Percentiles rank a stretch among this genome's conserved stretches.
These are phyloP conservation scores for Rhynchosporium secalis DNA, from an alignment of 2,329 filamentous ascomycete species.

Conservation along the genomic window DNA sequence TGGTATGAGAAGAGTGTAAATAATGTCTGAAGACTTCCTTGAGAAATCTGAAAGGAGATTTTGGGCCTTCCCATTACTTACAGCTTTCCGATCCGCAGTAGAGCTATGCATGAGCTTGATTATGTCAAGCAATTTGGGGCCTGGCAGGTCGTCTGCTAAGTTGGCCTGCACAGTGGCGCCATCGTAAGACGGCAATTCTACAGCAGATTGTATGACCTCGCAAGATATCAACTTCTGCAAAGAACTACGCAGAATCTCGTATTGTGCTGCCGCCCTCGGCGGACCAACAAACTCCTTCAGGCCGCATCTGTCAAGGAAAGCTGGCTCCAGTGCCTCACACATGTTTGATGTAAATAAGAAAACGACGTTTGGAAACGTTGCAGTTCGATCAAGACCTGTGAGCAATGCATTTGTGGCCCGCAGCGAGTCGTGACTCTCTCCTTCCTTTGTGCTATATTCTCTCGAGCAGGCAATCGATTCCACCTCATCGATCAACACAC, in stretches of 20 bases:
- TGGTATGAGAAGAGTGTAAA: too few relatives aligned
- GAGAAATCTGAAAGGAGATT: too few relatives aligned
- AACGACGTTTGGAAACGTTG: slow-evolving; percentile 2
- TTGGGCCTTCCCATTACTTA: too few relatives aligned
- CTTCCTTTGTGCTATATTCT: slow-evolving; percentile 27
- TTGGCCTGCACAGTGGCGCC: slow-evolving; percentile 24
- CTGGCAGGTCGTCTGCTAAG: slow-evolving; percentile 1
- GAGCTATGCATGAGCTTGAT: slow-evolving; percentile 23
- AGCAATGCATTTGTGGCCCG: slow-evolving; percentile 40
- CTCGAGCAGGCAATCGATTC: slow-evolving; percentile 39
- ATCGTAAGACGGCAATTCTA: slow-evolving; percentile 27
- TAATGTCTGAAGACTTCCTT: too few relatives aligned
- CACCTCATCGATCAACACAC: slow-evolving; percentile 40
- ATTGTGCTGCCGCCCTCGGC: slow-evolving; percentile 32
- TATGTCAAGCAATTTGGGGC: slow-evolving; percentile 28
- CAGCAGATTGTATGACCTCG: slow-evolving; percentile 25
- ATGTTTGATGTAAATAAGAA: slow-evolving; percentile 36
- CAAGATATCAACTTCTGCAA: slow-evolving; percentile 31
- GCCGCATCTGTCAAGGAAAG: slow-evolving; percentile 38
- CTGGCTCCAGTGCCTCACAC: slow-evolving; percentile 33
- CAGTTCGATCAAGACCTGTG: slow-evolving; percentile 27
- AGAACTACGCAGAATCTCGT: slow-evolving; percentile 35
- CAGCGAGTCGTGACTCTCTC: slow-evolving; percentile 37
- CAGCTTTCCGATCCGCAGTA: neutral
- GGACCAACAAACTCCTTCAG: slow-evolving; percentile 28